Evolutionary conservation across 495 filamentous ascomycete genomes (phyloP).

Genomic region (Melanomma pulvis-pyrius): DNA sequence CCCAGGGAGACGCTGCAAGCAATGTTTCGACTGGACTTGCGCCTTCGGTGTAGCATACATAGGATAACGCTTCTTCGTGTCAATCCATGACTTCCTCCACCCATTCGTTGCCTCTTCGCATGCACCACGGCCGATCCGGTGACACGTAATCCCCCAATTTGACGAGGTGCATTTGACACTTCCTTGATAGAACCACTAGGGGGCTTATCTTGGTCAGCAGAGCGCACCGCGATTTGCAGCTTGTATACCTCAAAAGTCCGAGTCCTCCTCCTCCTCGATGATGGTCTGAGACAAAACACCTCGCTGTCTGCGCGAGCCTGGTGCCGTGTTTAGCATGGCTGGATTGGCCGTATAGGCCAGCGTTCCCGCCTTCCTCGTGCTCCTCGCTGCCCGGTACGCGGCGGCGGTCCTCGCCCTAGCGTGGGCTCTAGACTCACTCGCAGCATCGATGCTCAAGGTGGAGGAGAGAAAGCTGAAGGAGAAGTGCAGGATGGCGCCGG

Average conservation of each 20-base stretch:
- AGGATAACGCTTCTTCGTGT: neutral
- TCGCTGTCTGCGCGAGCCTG: slow-evolving; percentile 3
- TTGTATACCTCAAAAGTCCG: slow-evolving; percentile 21
- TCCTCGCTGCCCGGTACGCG: slow-evolving; percentile 18
- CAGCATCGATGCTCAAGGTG: slow-evolving; percentile 39
- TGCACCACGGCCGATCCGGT: no score
- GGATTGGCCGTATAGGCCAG: slow-evolving; percentile 6
- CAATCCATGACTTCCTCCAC: neutral
- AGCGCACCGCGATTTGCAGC: neutral
- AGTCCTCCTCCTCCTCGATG: slow-evolving; percentile 44
- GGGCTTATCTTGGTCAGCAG: neutral
- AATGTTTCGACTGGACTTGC: slow-evolving; percentile 1
- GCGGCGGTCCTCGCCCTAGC: slow-evolving; percentile 19
- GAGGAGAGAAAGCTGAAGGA: slow-evolving; percentile 48
- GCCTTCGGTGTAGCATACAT: neutral
- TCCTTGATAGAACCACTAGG: neutral
- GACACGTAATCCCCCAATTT: no score
- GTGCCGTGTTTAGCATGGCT: slow-evolving; percentile 1
- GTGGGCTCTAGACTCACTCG: slow-evolving; percentile 6
- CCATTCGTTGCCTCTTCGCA: no score
- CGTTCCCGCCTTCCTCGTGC: slow-evolving; percentile 13
- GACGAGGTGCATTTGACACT: no score
- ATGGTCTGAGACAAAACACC: slow-evolving; percentile 39
- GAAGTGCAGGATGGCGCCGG: slow-evolving; percentile 55
- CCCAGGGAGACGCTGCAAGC: slow-evolving; percentile 13